Base-by-base conservation (phyloP, 208 protist species). In the Endotrypanum monterogeii region DNA sequence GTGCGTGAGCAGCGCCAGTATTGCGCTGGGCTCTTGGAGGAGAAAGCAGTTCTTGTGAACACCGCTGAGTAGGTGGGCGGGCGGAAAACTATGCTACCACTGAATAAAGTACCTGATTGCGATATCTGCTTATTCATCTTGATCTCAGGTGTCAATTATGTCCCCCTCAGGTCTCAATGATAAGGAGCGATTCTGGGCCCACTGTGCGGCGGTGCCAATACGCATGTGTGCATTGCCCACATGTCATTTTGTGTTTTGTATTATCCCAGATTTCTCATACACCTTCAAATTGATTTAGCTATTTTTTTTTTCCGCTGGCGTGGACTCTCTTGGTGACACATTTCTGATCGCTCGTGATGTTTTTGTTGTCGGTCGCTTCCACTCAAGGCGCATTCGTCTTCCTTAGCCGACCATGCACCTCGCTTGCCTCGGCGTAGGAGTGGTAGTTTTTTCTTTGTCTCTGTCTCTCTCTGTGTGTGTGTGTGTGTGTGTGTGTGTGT, bases 1-100 rank as follows among this genome's bases (percentile, higher is more conserved):
- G 87, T 94, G 70, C 74, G 82, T 32, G 82, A 96, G 68, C 89
- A 94, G 68, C 90, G 90, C 25, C 51, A 82, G 56, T 76, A 84
- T 66, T 96, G 91, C 81, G 60, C 74, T 9, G 69, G 83, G 32
- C 74, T 95, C 3, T 82, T 82, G 32, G 39, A 71, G 8, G 78
- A 94, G 73, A 87, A 72, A 66, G 14, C 50, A 30, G 57, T 61
- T 23, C 57, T 75, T 23, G 77, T 68, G 51, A 73, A 62, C 41
- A 37, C 51, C 41, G 11, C 39, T 8, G n/a, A 62, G 35, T 9
- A 30, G 20, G 37, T 28, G 2, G 9, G 1, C 2, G n/a, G 57
- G 50, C 41, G 18, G 18, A 3, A 44, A 7, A 20, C 46, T 65
- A 2, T 65, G 1, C 44, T 7, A 1, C 6, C 23, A 18, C 20